Percentiles rank a stretch among this genome's conserved stretches.
phyloP scores from a whole-genome alignment of 805 yeast genomes.

The Phaffomyces antillensis region DNA sequence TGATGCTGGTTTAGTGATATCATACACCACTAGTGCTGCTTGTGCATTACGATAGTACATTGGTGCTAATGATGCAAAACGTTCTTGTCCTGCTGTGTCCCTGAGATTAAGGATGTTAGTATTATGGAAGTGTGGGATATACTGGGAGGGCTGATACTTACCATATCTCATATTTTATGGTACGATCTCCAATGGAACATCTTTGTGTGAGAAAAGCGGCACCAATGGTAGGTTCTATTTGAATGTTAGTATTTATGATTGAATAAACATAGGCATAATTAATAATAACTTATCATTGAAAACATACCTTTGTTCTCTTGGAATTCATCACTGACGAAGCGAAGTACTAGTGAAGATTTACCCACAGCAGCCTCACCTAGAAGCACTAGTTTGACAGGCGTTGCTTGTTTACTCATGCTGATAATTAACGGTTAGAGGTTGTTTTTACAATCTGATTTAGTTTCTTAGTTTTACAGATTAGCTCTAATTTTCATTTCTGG shows the following conservation, averaged over 20 bases:
- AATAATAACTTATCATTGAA: background rate
- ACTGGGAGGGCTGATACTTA: slow-evolving; percentile 9
- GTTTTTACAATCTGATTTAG: no score
- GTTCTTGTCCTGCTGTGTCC: slow-evolving; percentile 97
- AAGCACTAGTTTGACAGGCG: slow-evolving; percentile 82
- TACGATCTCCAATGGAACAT: slow-evolving; percentile 77
- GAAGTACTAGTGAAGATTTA: slow-evolving; percentile 82
- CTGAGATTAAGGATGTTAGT: slow-evolving; percentile 12
- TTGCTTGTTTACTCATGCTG: slow-evolving; percentile 32
- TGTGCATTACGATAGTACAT: slow-evolving; percentile 97
- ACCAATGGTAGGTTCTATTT: slow-evolving; percentile 86
- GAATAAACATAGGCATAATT: background rate
- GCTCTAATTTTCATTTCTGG: no score
- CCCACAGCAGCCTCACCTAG: slow-evolving; percentile 99
- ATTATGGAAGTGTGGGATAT: no score
- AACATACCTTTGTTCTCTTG: slow-evolving; percentile 73
- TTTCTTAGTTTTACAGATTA: no score
- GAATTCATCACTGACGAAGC: slow-evolving; percentile 92
- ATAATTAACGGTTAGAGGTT: no score
- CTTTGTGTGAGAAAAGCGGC: slow-evolving; percentile 96
- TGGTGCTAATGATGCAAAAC: slow-evolving; percentile 94
- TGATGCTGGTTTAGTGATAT: slow-evolving; percentile 89
- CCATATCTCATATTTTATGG: slow-evolving; percentile 91
- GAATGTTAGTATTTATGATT: slow-evolving; percentile 7
- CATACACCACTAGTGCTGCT: slow-evolving; percentile 94